Evolutionary conservation across 129 eudicot species (phyloP), one percentile per base, ranked within the genome.

Genomic region (Erigeron canadensis): DNA sequence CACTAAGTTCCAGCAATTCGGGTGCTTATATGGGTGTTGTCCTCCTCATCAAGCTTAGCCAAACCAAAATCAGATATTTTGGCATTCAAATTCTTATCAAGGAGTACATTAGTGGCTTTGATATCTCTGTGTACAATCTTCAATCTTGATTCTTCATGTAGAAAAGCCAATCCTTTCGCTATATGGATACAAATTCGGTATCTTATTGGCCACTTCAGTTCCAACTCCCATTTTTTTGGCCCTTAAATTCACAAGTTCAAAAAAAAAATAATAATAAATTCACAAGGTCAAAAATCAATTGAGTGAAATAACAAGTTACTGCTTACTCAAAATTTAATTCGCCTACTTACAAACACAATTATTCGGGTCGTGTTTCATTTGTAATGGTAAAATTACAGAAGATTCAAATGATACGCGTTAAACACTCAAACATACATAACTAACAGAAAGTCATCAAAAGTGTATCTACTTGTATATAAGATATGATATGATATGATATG

Each of bases 61-160:
- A 87, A 82, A 43, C 96, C 96, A 41, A 89, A 89, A 69, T 89
- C 96, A 17, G 96, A 89, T 63, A 89, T 89, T 54, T 84, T 89
- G 44, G 96, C 84, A 60, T 78, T 54, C 45, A 89, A 70, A 60
- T 89, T 60, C 71, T 82, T 76, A 67, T 89, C 96, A 34, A 86
- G 93, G 11, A 89, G 84, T 56, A 89, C 90, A 72, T 89, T 89
- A 11, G 89, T 86, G 5, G 96, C 90, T 72, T 89, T 89, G 55
- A 89, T 84, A 74, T 89, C 92, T 69, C 96, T 80, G 44, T 89
- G 92, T 13, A 89, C 94, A 44, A 89, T 89, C 71, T 87, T 89
- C 48, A 89, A 55, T 47, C 80, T 73, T 45, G 96, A 89, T 65
- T 89, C 96, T 64, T 86, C 96, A 46, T 89, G 96, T 0, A 89